Base-by-base conservation (phyloP, 495 filamentous ascomycete species). In the Penicillium longicatenatum region DNA sequence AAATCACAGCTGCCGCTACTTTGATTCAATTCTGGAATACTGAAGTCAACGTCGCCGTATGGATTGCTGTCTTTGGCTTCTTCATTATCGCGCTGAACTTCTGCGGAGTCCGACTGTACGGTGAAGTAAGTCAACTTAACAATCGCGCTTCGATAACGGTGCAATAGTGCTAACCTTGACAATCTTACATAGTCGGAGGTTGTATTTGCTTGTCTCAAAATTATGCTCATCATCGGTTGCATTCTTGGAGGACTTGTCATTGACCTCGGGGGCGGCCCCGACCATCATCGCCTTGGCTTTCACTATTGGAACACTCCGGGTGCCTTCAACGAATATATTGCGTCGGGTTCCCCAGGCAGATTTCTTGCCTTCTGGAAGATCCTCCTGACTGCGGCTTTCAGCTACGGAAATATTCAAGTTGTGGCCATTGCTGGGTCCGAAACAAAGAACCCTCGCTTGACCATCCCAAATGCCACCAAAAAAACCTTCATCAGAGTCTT, bases 311-410 rank as follows among this genome's bases (percentile, higher is more conserved):
- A 59, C 44, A 57, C 51, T 5, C 61, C 61, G 6, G 61, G 61
- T 21, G 49, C 61, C n/a, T 49, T 63, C 16, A 43, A 46, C 17
- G 43, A 63, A 30, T 63, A 63, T 37, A 21, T 63, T 29, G 60
- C 45, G 1, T 39, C 20, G 9, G 61, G 61, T 2, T 35, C 56
- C 5, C 31, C 52, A 10, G 61, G 61, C 2, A 33, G 57, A 21
- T 62, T 62, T 54, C 68, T 84, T 8, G 81, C 79, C 1, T 84
- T 79, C 61, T 82, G 79, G 79, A 68, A 67, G 29, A 75, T 79
- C n/a, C 72, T 83, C 62, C 76, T 67, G 4, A 79, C 73, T 30
- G 79, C 79, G 14, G 78, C 79, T 4, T 84, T 80, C 66, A 72
- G 71, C 2, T 84, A 81, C 57, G 72, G 77, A 3, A 79, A 78